These are phyloP conservation scores for Populus ilicifolia DNA, from an alignment of 345 rosid species.

Conservation along the genomic window DNA sequence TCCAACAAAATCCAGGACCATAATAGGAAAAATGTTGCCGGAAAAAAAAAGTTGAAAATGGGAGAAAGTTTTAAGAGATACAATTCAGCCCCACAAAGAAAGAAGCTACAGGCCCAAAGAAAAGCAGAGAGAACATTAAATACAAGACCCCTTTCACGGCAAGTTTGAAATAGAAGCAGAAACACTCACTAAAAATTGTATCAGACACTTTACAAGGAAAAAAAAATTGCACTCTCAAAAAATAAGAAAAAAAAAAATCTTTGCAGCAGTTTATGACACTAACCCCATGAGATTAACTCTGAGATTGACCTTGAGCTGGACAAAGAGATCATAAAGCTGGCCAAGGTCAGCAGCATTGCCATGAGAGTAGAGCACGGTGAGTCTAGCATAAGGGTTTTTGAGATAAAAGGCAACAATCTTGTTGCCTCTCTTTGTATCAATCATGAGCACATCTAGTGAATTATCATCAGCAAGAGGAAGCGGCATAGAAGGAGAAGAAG, in stretches of 20 bases:
- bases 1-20: constrained; percentile 9
- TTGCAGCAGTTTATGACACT: constrained; percentile 12
- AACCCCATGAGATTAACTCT: constrained; percentile 96
- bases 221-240: neutral
- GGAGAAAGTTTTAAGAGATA: neutral
- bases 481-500: constrained; percentile 46
- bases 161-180: neutral
- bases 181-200: neutral
- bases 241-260: neutral
- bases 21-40: constrained; percentile 1
- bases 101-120: neutral
- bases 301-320: constrained; percentile 95
- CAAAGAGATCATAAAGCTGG: constrained; percentile 95
- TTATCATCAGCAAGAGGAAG: constrained; percentile 62
- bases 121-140: neutral
- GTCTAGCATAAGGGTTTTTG: constrained; percentile 80
- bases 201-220: neutral
- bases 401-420: constrained; percentile 84
- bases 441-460: constrained; percentile 65
- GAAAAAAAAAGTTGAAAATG: neutral
- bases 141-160: neutral
- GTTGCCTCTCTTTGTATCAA: constrained; percentile 73
- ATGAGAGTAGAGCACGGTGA: constrained; percentile 90
- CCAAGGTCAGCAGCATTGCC: constrained; percentile 99
- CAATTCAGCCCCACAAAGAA: neutral